phyloP scores from a whole-genome alignment of 352 stramenopile species.

The Phytophthora vignae region DNA sequence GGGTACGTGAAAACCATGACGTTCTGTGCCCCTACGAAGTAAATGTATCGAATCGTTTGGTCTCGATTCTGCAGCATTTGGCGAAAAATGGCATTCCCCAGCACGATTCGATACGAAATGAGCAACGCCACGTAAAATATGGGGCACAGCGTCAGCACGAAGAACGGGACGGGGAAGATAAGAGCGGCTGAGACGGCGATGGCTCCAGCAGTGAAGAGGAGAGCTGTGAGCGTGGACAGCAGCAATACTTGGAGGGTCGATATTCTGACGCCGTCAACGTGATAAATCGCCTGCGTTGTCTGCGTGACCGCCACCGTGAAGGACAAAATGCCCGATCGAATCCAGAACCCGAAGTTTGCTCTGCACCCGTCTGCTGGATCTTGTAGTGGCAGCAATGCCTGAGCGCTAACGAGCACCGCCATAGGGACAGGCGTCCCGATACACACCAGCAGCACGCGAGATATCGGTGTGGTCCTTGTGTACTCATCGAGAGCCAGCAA shows the following conservation, averaged over 20 bases:
- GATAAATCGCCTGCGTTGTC: conserved; percentile 18
- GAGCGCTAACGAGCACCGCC: conserved; percentile 10
- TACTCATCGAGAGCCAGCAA: conserved; percentile 24
- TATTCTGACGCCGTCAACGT: conserved; percentile 11
- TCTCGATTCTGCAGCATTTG: conserved; percentile 16
- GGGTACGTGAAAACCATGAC: conserved; percentile 26
- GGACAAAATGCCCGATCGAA: conserved; percentile 13
- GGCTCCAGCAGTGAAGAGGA: conserved; percentile 17
- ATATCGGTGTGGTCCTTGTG: conserved; percentile 8
- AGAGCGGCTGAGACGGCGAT: conserved; percentile 10
- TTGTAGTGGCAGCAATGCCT: conserved; percentile 15
- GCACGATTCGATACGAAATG: conserved; percentile 19
- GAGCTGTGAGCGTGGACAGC: conserved; percentile 1
- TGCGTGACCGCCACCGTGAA: conserved; percentile 6
- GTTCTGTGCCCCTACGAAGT: conserved; percentile 17
- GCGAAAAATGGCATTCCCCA: conserved; percentile 9
- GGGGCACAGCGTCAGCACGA: conserved; percentile 16
- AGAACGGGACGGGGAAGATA: conserved; percentile 33
- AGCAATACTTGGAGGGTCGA: not conserved
- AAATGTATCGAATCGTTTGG: conserved; percentile 15
- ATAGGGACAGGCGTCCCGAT: conserved; percentile 13
- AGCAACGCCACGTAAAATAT: conserved; percentile 26
- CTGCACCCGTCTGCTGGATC: conserved; percentile 10
- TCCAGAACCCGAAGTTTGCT: conserved; percentile 24
- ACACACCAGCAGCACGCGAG: conserved; percentile 16